phyloP scores from a whole-genome alignment of 768 basidiomycete species.

The Termitomyces sp. region DNA sequence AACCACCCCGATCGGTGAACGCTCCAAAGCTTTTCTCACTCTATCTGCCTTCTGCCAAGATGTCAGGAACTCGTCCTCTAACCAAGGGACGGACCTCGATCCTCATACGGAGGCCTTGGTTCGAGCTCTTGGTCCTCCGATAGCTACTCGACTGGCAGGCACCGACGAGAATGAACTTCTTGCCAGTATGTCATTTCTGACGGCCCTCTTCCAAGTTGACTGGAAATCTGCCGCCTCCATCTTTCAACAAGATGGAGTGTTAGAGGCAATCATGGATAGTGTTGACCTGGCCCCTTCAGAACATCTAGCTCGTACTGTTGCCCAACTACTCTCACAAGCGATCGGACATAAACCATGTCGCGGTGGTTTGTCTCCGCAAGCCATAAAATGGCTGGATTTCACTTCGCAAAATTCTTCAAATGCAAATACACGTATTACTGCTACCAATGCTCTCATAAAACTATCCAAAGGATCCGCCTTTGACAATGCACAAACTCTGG shows the following conservation, averaged over 20 bases:
- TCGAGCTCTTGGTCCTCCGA: constrained; percentile 45
- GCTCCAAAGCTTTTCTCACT: constrained; percentile 68
- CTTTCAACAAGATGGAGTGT: constrained; percentile 58
- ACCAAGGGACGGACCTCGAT: constrained; percentile 37
- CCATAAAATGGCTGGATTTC: constrained; percentile 63
- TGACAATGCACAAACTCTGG: constrained; percentile 37
- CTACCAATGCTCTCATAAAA: constrained; percentile 78
- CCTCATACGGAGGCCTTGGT: constrained; percentile 47
- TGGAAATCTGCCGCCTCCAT: constrained; percentile 62
- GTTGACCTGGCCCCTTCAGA: constrained; percentile 59
- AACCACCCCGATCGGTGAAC: constrained; percentile 36
- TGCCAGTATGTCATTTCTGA: constrained; percentile 60
- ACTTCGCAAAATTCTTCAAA: constrained; percentile 49
- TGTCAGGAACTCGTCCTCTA: constrained; percentile 36
- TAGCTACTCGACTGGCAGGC: constrained; percentile 51
- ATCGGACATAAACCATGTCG: constrained; percentile 74
- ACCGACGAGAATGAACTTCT: constrained; percentile 51
- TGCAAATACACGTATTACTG: constrained; percentile 49
- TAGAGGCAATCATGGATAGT: constrained; percentile 65
- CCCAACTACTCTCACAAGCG: constrained; percentile 74
- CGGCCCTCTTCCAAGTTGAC: constrained; percentile 86
- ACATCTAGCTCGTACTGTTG: constrained; percentile 54
- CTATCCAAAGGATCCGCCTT: constrained; percentile 54
- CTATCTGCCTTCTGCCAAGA: constrained; percentile 70
- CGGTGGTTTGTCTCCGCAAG: constrained; percentile 52